Evolutionary conservation across 257 asterid species (phyloP), one percentile per base, ranked within the genome.

Genomic region (Capsicum chinense): DNA sequence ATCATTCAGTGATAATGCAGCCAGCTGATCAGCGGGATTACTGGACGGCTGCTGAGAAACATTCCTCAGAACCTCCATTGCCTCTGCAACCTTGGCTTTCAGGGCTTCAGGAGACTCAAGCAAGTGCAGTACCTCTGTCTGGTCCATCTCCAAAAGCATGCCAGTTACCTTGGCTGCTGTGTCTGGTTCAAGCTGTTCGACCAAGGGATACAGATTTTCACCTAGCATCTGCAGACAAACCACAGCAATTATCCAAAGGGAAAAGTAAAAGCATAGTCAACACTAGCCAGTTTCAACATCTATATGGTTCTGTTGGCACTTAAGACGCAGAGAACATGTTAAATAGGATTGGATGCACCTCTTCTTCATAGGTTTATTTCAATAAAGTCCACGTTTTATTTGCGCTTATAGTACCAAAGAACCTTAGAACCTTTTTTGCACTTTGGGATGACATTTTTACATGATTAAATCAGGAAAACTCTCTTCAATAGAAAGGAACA

Each of bases 91-190:
- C 86, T 91, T 92, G 37, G 93, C 89, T 83, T 84, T 87, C 44
- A 92, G 91, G 62, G 96, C 92, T 68, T 91, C 90, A 0, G 98
- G 97, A 7, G 98, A 94, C 79, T 92, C 96, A 0, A 94, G 89
- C 92, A 94, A 83, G 84, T 91, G 95, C 19, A 92, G 58, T 3
- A 94, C 95, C 83, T 92, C 95, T 0, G 93, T 90, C 84, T 91
- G 93, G 52, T 92, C 98, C 96, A 93, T 93, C 80, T 92, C 96
- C 86, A 94, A 79, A 47, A 93, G 92, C 96, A 92, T 93, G 56
- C 91, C 92, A 3, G 97, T 94, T n/a, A 93, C 93, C 83, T 91
- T 91, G 17, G 90, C 92, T 0, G 97, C 97, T 39, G 88, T 86
- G 44, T 89, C 94, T 2, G 89, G 95, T 90, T 89, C 96, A 68